A percentile compares a stretch with the other conserved stretches of the same genome.
These are phyloP conservation scores for Penicillium flavigenum DNA, from an alignment of 495 filamentous ascomycete species.

Conservation along the genomic window DNA sequence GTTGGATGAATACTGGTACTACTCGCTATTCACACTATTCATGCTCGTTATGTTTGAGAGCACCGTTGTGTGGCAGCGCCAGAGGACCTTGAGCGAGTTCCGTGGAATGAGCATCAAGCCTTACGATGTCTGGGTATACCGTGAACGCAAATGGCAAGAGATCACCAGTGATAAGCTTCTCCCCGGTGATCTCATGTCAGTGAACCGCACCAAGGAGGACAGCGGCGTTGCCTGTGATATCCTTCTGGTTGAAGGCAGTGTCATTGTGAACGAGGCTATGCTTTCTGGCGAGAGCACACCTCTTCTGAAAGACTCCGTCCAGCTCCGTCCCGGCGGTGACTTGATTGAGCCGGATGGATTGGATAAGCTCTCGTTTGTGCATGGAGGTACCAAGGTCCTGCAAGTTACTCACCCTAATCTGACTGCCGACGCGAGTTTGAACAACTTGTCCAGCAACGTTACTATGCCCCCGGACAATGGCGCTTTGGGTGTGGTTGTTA, in stretches of 20 bases:
- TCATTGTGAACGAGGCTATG: constrained; percentile 99
- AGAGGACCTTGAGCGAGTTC: constrained; percentile 95
- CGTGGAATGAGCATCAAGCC: constrained; percentile 99
- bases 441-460: constrained; percentile 69
- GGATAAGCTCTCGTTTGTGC: constrained; percentile 95
- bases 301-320: constrained; percentile 92
- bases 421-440: constrained; percentile 63
- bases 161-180: constrained; percentile 90
- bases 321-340: constrained; percentile 84
- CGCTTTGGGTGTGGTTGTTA: constrained; percentile 89
- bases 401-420: constrained; percentile 82
- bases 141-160: constrained; percentile 82
- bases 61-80: constrained; percentile 98
- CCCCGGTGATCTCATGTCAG: constrained; percentile 94
- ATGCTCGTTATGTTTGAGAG: constrained; percentile 98
- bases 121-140: constrained; percentile 87
- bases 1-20: constrained; percentile 99
- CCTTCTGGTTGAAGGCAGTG: constrained; percentile 88
- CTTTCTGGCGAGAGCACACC: constrained; percentile 97
- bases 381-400: constrained; percentile 95
- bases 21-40: constrained; percentile 96
- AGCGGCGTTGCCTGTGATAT: constrained; percentile 97
- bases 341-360: constrained; percentile 82
- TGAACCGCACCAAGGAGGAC: constrained; percentile 94
- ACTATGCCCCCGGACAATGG: constrained; percentile 81